Percentiles rank a stretch among this genome's conserved stretches.
phyloP scores from a whole-genome alignment of 192 early-diverging fungal genomes.

The Podila epicladia region DNA sequence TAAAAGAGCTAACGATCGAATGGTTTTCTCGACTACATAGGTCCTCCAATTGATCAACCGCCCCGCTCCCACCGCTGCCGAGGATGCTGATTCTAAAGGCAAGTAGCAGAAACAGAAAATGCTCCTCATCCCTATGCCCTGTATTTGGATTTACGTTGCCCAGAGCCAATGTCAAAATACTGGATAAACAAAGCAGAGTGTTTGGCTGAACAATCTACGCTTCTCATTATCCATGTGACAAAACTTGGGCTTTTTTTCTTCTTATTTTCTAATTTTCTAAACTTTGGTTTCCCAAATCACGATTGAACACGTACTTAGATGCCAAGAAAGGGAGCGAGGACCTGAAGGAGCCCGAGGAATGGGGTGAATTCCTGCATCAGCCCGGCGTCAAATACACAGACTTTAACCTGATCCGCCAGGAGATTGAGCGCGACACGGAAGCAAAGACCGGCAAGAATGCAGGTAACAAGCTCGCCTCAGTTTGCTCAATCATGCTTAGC shows the following conservation, averaged over 20 bases:
- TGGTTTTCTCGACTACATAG: slow-evolving; percentile 19
- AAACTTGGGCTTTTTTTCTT: neutral
- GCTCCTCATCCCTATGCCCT: neutral
- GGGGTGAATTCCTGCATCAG: slow-evolving; percentile 99
- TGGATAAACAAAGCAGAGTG: neutral
- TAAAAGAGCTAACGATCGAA: neutral
- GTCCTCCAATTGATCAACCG: slow-evolving; percentile 98
- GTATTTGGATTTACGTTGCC: neutral
- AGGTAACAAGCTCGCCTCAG: slow-evolving; percentile 38
- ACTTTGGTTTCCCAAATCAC: neutral
- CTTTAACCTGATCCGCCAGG: slow-evolving; percentile 97
- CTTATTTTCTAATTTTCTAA: neutral
- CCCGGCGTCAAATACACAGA: slow-evolving; percentile 96
- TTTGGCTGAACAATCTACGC: too few species aligned
- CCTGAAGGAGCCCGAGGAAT: slow-evolving; percentile 75
- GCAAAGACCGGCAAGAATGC: slow-evolving; percentile 83
- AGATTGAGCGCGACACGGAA: slow-evolving; percentile 95
- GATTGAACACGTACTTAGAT: slow-evolving; percentile 5
- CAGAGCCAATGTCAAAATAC: neutral
- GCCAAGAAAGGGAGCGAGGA: slow-evolving; percentile 16
- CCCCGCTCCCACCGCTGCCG: slow-evolving; percentile 63
- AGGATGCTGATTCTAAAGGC: slow-evolving; percentile 51
- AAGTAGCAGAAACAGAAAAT: neutral
- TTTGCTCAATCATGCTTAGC: neutral
- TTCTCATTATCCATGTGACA: too few species aligned